Evolutionary conservation across 2,329 filamentous ascomycete species (phyloP).

Genomic region (Zalaria obscura): DNA sequence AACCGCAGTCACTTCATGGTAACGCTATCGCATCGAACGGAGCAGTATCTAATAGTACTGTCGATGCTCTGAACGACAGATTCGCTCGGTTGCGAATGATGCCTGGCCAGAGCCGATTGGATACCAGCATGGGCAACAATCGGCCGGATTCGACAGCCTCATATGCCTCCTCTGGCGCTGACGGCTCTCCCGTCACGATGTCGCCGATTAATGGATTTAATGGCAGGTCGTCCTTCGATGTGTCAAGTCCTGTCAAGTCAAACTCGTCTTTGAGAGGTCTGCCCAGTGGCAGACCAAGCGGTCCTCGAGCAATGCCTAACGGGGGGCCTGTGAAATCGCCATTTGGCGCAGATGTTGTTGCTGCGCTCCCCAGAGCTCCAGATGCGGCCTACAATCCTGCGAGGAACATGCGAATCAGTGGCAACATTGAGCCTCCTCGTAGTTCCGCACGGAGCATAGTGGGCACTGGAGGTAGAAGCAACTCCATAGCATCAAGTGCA

Average conservation of each 20-base stretch:
- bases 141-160: conserved; percentile 16
- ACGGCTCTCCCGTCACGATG: conserved; percentile 22
- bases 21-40: conserved; percentile 32
- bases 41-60: conserved; percentile 16
- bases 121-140: conserved; percentile 6
- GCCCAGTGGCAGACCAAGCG: conserved; percentile 19
- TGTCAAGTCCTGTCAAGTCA: conserved; percentile 4
- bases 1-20: conserved; percentile 52
- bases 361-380: conserved; percentile 53
- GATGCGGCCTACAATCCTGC: conserved; percentile 70
- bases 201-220: conserved; percentile 25
- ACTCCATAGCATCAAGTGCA: conserved; percentile 29
- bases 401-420: conserved; percentile 52
- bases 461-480: conserved; percentile 36
- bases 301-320: conserved; percentile 41
- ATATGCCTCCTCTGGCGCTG: conserved; percentile 8
- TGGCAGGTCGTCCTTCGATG: conserved; percentile 11
- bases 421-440: conserved; percentile 49
- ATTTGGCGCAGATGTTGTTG: conserved; percentile 36
- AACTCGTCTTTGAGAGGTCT: conserved; percentile 1
- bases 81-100: conserved; percentile 15
- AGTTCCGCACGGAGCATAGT: conserved; percentile 51
- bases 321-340: conserved; percentile 21
- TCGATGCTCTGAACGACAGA: conserved; percentile 28
- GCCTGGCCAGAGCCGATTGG: conserved; percentile 1